These are phyloP conservation scores for Zygnema cylindricum DNA, from an alignment of 139 green algal species.

Conservation along the genomic window DNA sequence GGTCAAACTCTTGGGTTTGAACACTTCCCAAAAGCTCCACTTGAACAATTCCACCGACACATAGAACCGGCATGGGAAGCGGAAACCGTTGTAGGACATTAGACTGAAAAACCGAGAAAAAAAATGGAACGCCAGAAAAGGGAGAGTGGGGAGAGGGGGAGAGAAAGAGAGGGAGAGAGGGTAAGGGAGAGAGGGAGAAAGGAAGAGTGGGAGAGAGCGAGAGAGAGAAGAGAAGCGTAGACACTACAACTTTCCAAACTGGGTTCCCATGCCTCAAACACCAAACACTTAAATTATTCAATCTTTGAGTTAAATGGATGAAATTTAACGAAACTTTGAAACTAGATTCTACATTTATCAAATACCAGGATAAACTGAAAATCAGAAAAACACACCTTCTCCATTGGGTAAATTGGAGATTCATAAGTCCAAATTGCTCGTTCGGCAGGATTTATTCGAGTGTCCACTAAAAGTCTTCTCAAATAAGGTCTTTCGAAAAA, in stretches of 20 bases:
- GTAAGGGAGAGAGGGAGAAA: no score
- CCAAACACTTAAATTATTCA: not conserved
- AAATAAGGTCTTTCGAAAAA: no score
- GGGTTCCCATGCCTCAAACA: not conserved
- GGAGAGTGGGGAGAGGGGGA: not conserved
- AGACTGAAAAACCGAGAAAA: not conserved
- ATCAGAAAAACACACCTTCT: conserved; percentile 20
- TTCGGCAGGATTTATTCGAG: not conserved
- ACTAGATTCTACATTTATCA: not conserved
- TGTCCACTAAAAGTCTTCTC: not conserved
- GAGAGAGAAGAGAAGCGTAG: not conserved
- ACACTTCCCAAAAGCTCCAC: conserved; percentile 59
- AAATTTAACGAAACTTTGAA: not conserved
- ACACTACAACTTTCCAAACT: not conserved
- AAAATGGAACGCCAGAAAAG: conserved; percentile 19
- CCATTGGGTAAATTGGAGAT: conserved; percentile 59
- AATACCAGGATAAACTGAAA: not conserved
- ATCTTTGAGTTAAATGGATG: not conserved
- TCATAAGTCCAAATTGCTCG: conserved; percentile 55
- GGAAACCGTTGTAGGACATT: conserved; percentile 58
- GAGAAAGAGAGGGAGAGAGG: no score
- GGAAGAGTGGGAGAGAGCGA: not conserved
- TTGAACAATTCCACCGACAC: conserved; percentile 49
- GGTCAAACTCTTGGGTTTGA: conserved; percentile 42
- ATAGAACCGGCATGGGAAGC: conserved; percentile 55